Percentiles rank a stretch among this genome's conserved stretches.
Conservation (phyloP, 257 asterid species). For the Capsicum baccatum region DNA sequence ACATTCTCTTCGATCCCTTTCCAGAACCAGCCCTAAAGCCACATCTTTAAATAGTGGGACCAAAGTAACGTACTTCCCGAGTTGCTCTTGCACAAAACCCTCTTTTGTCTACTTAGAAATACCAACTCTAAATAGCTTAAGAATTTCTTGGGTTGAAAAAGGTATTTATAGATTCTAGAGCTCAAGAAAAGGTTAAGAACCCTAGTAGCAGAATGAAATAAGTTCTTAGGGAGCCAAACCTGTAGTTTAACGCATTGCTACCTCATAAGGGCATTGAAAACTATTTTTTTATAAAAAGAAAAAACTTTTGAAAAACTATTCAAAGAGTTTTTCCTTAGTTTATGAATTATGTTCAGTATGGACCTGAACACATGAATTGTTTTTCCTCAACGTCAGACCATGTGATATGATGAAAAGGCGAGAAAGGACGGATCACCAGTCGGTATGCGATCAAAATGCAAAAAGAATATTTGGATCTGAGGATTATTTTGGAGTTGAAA, state of each 20-base stretch:
- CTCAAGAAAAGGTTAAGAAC: constrained; percentile 3
- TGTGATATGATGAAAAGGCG: background rate
- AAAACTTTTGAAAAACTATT: background rate
- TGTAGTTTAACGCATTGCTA: background rate
- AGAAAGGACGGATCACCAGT: background rate
- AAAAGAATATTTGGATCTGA: background rate
- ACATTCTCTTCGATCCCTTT: background rate
- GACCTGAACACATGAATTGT: background rate
- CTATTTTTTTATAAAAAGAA: background rate
- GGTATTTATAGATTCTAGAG: background rate
- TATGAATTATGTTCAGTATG: background rate
- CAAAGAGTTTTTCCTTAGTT: background rate
- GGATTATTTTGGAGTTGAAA: background rate
- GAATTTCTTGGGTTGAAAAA: constrained; percentile 11
- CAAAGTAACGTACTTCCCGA: background rate
- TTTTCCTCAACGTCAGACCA: background rate
- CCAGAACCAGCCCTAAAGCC: background rate
- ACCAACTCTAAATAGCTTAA: background rate
- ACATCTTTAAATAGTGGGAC: background rate
- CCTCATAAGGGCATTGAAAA: background rate
- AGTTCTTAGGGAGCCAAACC: background rate
- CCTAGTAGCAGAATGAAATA: background rate
- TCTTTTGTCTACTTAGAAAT: background rate
- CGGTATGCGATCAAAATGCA: background rate
- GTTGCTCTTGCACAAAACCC: background rate